Evolutionary conservation across 495 filamentous ascomycete species (phyloP).

Genomic region (Penicillium longicatenatum): DNA sequence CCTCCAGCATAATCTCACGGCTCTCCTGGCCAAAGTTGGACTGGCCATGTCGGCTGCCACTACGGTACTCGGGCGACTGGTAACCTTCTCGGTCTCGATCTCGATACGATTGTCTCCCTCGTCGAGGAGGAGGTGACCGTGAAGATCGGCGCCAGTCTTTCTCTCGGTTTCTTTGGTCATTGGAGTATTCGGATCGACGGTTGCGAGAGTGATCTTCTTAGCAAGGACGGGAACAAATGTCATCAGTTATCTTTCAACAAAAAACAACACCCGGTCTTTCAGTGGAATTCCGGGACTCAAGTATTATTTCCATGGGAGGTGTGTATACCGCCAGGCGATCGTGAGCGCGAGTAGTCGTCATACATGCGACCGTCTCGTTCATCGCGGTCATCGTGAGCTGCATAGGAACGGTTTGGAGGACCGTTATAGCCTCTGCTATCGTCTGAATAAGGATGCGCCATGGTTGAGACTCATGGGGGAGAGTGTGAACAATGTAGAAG

Average conservation of each 20-base stretch:
- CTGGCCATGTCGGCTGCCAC: constrained; percentile 46
- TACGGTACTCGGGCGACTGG: constrained; percentile 49
- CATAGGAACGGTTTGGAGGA: constrained; percentile 29
- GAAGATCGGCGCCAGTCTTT: constrained; percentile 43
- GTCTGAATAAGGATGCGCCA: constrained; percentile 38
- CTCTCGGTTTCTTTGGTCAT: constrained; percentile 40
- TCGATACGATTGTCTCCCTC: constrained; percentile 46
- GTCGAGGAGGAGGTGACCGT: constrained; percentile 41
- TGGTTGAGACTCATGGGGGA: constrained; percentile 19
- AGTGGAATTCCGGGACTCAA: constrained; percentile 11
- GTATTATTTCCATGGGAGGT: constrained; percentile 42
- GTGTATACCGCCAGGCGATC: constrained; percentile 48
- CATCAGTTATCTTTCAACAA: constrained; percentile 27
- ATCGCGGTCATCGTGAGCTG: constrained; percentile 20
- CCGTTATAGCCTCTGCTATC: constrained; percentile 32
- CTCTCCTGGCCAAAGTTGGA: constrained; percentile 54
- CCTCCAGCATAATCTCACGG: constrained; percentile 64
- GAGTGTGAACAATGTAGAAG: constrained; percentile 4
- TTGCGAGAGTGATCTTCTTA: constrained; percentile 43
- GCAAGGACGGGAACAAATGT: constrained; percentile 6
- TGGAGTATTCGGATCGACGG: constrained; percentile 37
- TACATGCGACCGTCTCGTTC: constrained; percentile 52
- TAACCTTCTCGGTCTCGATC: constrained; percentile 61
- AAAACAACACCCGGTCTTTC: constrained; percentile 8
- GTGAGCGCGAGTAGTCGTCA: constrained; percentile 49